Base-by-base conservation (phyloP, 2,329 filamentous ascomycete genomes). In the Talaromyces sp. region DNA sequence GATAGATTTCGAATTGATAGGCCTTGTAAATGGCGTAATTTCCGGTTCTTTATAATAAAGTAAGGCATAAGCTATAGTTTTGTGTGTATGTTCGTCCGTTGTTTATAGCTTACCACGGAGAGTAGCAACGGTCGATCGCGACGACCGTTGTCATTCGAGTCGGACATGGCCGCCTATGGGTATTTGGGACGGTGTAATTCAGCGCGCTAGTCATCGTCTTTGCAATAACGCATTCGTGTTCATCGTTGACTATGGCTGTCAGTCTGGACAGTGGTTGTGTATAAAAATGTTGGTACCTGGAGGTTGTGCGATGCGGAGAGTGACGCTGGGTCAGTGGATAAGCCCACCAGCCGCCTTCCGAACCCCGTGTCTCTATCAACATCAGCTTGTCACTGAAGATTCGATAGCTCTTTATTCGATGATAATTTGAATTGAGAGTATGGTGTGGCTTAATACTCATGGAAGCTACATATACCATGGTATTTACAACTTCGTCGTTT, bases 1-100 rank as follows among this genome's bases (percentile, higher is more conserved):
- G 88, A 88, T 51, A 97, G 83, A 77, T 97, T 97, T 65, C 94
- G 91, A 61, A 97, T 81, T 64, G 91, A 94, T 71, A 98, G 87
- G 70, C 92, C 92, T 72, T 91, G 89, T 4, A 97, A 85, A 81
- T 97, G 93, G 63, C 94, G 89, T 62, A 98, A 84, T 76, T 90
- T 93, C 76, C 93, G 91, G 77, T 97, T 97, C 84, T 95, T 71
- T n/a, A 27, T 36, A 2, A 49, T 25, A 59, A 25, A 31, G 3
- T 5, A 6, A 59, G 36, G 15, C 31, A 67, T 71, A 53, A 74
- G 74, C 36, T 65, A 58, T 67, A 45, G n/a, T 56, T 31, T 22
- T 27, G 36, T 45, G 5, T 10, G 19, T 29, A n/a, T 45, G 22
- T 31, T 45, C 17, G 25, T 19, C 36, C 38, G 15, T 27, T 31